Percentiles rank a stretch among this genome's conserved stretches.
Conservation (phyloP, 345 rosid species). For the Lenwebbia sp. region DNA sequence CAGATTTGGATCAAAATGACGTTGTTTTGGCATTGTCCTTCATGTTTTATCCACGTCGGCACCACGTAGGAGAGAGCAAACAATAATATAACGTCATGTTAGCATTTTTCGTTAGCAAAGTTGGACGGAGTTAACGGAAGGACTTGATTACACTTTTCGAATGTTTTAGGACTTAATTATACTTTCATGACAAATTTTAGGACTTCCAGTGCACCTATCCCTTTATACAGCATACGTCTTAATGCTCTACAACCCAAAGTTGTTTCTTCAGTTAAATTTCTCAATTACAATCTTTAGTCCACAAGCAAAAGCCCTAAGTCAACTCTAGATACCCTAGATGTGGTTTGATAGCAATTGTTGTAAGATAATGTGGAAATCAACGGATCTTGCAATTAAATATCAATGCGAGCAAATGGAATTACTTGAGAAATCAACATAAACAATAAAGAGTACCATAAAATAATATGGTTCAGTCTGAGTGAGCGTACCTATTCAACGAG, state of each 20-base stretch:
- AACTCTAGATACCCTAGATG: background rate
- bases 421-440: background rate
- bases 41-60: too few relatives aligned
- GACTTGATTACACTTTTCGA: too few relatives aligned
- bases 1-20: too few relatives aligned
- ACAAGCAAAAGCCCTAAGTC: background rate
- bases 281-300: background rate
- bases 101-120: too few relatives aligned
- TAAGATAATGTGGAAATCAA: background rate
- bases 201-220: too few relatives aligned
- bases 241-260: background rate
- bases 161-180: too few relatives aligned
- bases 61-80: too few relatives aligned
- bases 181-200: too few relatives aligned
- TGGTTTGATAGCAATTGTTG: background rate
- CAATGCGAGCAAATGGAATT: background rate
- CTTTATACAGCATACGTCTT: background rate
- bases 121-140: too few relatives aligned
- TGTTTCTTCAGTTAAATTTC: background rate
- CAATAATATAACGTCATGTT: too few relatives aligned
- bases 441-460: background rate
- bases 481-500: background rate
- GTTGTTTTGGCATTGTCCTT: too few relatives aligned
- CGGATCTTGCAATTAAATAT: background rate
- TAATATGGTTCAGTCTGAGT: fast-evolving